Percentiles rank a stretch among this genome's conserved stretches.
These are phyloP conservation scores for Apophysomyces variabilis DNA, from an alignment of 371 early-diverging fungal species.

Conservation along the genomic window DNA sequence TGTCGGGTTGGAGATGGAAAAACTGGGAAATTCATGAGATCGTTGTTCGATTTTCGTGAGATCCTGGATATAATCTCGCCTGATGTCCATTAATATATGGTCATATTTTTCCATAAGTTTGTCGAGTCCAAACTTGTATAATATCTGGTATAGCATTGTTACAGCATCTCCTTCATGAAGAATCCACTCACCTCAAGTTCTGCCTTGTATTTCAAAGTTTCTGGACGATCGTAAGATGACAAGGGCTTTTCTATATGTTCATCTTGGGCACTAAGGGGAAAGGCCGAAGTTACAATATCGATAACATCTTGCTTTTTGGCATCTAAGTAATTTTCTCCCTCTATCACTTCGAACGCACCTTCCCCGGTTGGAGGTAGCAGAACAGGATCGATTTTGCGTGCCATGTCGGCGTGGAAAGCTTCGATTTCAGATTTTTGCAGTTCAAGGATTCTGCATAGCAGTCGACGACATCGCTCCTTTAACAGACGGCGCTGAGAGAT, in stretches of 20 bases:
- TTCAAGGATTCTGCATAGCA: not conserved
- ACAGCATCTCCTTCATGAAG: not conserved
- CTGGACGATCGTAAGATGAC: not conserved
- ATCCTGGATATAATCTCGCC: not conserved
- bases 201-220: not conserved
- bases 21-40: not conserved
- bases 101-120: not conserved
- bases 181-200: not conserved
- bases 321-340: not conserved
- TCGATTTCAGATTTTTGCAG: constrained; percentile 2
- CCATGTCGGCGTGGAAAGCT: constrained; percentile 3
- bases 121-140: not conserved
- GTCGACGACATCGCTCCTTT: constrained; percentile 1
- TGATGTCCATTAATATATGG: not conserved
- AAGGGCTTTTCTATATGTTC: not conserved
- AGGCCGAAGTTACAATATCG: not conserved
- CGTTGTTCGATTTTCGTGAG: not conserved
- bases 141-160: not conserved
- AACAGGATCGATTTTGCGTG: constrained; percentile 1
- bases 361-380: constrained; percentile 1
- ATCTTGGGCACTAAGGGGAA: not conserved
- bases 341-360: constrained; percentile 1
- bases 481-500: not conserved
- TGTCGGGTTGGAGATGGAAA: not conserved
- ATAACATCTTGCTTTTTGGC: not conserved